Evolutionary conservation across 345 rosid genomes (phyloP), one percentile per base, ranked within the genome.

Genomic region (Lagerstroemia speciosa): DNA sequence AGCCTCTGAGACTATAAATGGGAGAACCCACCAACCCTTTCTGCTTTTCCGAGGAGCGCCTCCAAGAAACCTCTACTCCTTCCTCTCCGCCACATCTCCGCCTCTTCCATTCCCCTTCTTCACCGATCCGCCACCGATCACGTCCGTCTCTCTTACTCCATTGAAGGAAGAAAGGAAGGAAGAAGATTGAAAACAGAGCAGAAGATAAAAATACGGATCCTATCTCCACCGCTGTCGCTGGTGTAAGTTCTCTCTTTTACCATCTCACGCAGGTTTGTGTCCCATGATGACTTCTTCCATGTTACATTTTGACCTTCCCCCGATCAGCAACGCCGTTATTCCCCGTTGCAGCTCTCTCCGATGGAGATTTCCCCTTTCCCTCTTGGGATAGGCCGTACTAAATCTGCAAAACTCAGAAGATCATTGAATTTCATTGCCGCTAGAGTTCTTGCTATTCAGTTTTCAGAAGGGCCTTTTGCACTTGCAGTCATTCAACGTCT

Each of bases 21-120:
- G 24, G 48, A 71, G 62, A 52, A 65, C 26, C 74, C 22, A 64
- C 74, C 63, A 20, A 8, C 64, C 67, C 64, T 20, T 63, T 52
- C 12, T 27, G 36, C n/a, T 29, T 71, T 52, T 27, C 73, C 52
- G 63, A 71, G 64, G 46, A 71, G 29, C 62, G 38, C n/a, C 9
- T 11, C 60, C 34, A 26, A 30, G 6, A 52, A 30, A 10, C 11
- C 27, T 45, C 46, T 16, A n/a, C 46, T 41, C 46, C 46, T 41
- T 41, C 15, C 46, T 41, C 46, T 3, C 46, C 46, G 16, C 46
- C 46, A 41, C 2, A 41, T 41, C 46, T 9, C 64, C 46, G 9
- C 20, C 58, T 19, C 16, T 12, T 53, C 62, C 63, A 20, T 29
- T 29, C 11, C 32, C 46, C 48, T 19, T 19, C 30, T 3, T 2